Evolutionary conservation across 75 land plant genomes (phyloP), one percentile per base, ranked within the genome.

Genomic region (Pinus albicaulis): DNA sequence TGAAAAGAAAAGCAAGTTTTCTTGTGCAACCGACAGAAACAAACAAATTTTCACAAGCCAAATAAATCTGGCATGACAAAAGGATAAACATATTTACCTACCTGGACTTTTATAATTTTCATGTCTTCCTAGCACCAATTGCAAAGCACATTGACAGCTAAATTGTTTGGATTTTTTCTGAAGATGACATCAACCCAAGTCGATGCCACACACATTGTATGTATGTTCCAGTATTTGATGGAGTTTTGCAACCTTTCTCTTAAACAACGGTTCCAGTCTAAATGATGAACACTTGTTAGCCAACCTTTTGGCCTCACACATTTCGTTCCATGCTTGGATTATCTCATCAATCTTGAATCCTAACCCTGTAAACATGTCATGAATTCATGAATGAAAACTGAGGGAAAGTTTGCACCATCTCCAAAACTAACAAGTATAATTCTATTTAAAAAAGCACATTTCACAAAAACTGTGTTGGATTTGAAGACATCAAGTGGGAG

Each of bases 281-380:
- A 86, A 89, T 56, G 93, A 89, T 62, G 93, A 76, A 25, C 75
- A 77, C 55, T 85, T 83, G 73, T 76, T 76, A 64, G 71, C 78
- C 89, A 90, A 91, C 78, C 89, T 91, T 75, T 89, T 85, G 57
- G 91, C 91, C 80, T 89, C 91, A 78, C 89, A 81, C 91, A 91
- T 91, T 72, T 91, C 93, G 79, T 89, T 86, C 91, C 91, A 89
- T 70, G 93, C 93, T 74, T 89, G 89, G 34, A 91, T 82, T 73
- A 89, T 89, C 78, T 91, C 93, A 78, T 91, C 91, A 65, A 89
- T 87, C 48, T 85, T 89, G 81, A 89, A 91, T 0, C 85, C 91
- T 16, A 89, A 63, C 14, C 85, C 89, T 87, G 80, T 75, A 86
- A 3, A 25, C 55, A 71, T 71, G 15, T 13, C 23, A 71, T 31